Conservation (phyloP, 306 rosid genomes). For the Prunus kanzakura region DNA sequence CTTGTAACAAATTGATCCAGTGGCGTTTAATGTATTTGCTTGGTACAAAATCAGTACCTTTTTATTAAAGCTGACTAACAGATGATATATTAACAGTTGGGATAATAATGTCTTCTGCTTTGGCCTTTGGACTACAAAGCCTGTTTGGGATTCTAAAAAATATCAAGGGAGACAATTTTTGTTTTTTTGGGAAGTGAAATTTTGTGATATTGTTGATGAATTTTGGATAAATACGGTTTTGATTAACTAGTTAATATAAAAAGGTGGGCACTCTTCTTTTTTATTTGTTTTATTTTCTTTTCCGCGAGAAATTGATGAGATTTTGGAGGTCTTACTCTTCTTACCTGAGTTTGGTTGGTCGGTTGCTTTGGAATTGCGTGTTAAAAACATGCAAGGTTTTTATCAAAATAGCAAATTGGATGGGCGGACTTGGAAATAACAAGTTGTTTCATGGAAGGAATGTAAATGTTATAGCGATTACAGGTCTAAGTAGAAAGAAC, state of each 20-base stretch:
- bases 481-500: too few relatives aligned
- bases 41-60: conserved; percentile 12
- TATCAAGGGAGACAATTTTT: not conserved
- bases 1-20: conserved; percentile 8
- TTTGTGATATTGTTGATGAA: not conserved
- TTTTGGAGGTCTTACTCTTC: not conserved
- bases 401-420: not conserved
- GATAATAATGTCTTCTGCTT: not conserved
- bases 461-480: not conserved
- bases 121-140: not conserved
- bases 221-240: not conserved
- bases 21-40: not conserved
- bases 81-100: conserved; percentile 1
- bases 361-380: conserved; percentile 3
- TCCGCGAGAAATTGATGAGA: conserved; percentile 7
- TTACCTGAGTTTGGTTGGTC: conserved; percentile 3
- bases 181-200: not conserved
- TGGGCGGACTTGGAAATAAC: not conserved
- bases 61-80: conserved; percentile 8
- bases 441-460: not conserved
- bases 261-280: not conserved
- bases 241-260: not conserved
- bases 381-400: not conserved
- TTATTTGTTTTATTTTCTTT: not conserved
- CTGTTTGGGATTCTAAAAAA: not conserved